These are phyloP conservation scores for Pezicula rhizophila DNA, from an alignment of 2,329 filamentous ascomycete genomes.

Conservation along the genomic window DNA sequence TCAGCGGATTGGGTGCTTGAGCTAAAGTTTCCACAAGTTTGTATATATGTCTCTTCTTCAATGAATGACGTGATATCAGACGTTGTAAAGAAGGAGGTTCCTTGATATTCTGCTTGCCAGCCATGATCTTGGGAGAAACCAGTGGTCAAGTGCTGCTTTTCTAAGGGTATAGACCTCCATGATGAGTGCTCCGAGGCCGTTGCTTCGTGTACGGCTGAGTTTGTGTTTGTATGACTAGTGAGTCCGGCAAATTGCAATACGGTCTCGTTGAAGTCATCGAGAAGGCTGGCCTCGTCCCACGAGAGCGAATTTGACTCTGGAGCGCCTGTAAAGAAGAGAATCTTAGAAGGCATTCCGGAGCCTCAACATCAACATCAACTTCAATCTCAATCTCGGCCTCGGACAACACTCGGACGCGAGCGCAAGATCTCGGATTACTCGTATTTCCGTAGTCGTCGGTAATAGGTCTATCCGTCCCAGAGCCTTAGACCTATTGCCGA, in stretches of 20 bases:
- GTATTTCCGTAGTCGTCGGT: not conserved
- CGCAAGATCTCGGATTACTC: not conserved
- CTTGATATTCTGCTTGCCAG: constrained; percentile 25
- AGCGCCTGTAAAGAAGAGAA: constrained; percentile 54
- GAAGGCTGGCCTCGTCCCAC: constrained; percentile 47
- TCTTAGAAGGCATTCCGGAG: constrained; percentile 16
- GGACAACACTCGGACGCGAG: not conserved
- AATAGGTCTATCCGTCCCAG: no score
- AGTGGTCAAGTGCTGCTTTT: constrained; percentile 39
- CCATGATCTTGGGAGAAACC: constrained; percentile 47
- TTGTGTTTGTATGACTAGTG: not conserved
- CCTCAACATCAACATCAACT: not conserved
- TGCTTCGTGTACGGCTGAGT: constrained; percentile 2
- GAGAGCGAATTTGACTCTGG: constrained; percentile 46
- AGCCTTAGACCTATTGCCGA: no score
- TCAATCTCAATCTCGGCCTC: not conserved
- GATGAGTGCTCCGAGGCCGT: constrained; percentile 11
- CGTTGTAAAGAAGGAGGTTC: constrained; percentile 43
- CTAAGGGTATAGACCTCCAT: constrained; percentile 51
- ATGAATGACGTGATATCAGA: constrained; percentile 30
- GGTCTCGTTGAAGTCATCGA: constrained; percentile 38
- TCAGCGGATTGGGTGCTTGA: constrained; percentile 15
- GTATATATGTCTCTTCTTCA: constrained; percentile 12
- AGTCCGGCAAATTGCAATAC: constrained; percentile 34
- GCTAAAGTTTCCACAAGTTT: constrained; percentile 1